phyloP scores from a whole-genome alignment of 768 basidiomycete genomes.

The Suillus cothurnatus region DNA sequence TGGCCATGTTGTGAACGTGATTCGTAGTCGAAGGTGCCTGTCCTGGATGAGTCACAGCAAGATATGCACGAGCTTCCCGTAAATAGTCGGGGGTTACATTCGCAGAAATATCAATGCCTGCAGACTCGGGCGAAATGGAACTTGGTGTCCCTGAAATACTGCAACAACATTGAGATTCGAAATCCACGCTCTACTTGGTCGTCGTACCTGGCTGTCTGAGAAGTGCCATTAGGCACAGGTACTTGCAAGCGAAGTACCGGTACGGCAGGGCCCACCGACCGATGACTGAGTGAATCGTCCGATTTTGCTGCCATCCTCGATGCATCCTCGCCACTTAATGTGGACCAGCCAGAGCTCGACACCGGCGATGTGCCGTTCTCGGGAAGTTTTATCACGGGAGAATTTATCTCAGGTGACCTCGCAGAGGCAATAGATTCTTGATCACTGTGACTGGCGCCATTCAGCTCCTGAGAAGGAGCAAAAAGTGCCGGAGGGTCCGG shows the following conservation, averaged over 20 bases:
- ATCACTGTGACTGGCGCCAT: constrained; percentile 11
- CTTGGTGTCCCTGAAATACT: constrained; percentile 31
- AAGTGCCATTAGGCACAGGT: constrained; percentile 22
- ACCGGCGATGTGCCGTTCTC: constrained; percentile 25
- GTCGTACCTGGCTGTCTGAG: not conserved
- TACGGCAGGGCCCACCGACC: constrained; percentile 16
- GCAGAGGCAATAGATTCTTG: constrained; percentile 27
- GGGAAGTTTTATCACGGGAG: constrained; percentile 32
- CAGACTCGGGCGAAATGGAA: constrained; percentile 36
- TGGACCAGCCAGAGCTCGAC: constrained; percentile 31
- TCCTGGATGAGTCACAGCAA: constrained; percentile 29
- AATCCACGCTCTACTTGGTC: constrained; percentile 6
- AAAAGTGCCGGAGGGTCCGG: constrained; percentile 22
- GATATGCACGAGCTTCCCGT: constrained; percentile 35
- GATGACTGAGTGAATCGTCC: constrained; percentile 3
- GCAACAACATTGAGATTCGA: not conserved
- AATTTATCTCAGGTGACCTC: constrained; percentile 30
- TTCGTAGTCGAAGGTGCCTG: constrained; percentile 17
- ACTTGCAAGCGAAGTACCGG: constrained; percentile 33
- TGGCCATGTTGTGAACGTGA: constrained; percentile 21
- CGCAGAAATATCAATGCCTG: constrained; percentile 32
- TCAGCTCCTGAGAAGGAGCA: constrained; percentile 23
- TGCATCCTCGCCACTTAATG: constrained; percentile 23
- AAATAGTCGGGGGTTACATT: constrained; percentile 35
- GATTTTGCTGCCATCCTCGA: constrained; percentile 21